Evolutionary conservation across 371 early-diverging fungal genomes (phyloP), one percentile per base, ranked within the genome.

Genomic region (Zychaea mexicana): DNA sequence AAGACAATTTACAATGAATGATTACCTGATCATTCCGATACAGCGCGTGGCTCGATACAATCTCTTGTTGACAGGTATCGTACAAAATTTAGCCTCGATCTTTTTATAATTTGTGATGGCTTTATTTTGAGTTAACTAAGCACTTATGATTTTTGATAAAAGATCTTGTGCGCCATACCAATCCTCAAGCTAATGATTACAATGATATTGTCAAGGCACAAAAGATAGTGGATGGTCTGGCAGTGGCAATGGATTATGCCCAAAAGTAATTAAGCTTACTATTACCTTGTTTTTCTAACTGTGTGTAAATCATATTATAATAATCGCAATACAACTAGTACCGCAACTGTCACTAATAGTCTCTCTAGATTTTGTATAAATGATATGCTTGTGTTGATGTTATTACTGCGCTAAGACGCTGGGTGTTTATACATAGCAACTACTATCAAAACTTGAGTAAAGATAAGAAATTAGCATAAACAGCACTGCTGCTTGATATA

Each of bases 161-260:
- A 79, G 83, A 83, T 52, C 62, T 83, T 17, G 69, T 70, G 36
- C 79, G 78, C 54, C 73, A 83, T 56, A 83, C 81, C 1, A 61
- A 67, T 12, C 57, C 70, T 21, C 27, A 61, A 17, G 74, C 78
- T 61, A 63, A 66, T 9, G 83, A 83, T 64, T 78, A 72, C 53
- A 28, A 67, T 22, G 60, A 78, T 36, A 70, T 83, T 45, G 47
- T 55, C 28, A 53, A 63, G 15, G 76, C 77, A 9, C 68, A 70
- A 28, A 74, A 71, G 26, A 64, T 69, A 6, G 65, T 83, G 42
- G 57, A 61, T 10, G 68, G 74, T 49, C 67, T 78, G 46, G 81
- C 80, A 2, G 38, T 65, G 19, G 73, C 77, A 21, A 80, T 80
- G 80, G 77, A 80, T 31, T 63, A 69, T 17, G 77, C 67, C 12